Evolutionary conservation across 2,329 filamentous ascomycete genomes (phyloP), one percentile per base, ranked within the genome.

Genomic region (Neofusicoccum sp.): DNA sequence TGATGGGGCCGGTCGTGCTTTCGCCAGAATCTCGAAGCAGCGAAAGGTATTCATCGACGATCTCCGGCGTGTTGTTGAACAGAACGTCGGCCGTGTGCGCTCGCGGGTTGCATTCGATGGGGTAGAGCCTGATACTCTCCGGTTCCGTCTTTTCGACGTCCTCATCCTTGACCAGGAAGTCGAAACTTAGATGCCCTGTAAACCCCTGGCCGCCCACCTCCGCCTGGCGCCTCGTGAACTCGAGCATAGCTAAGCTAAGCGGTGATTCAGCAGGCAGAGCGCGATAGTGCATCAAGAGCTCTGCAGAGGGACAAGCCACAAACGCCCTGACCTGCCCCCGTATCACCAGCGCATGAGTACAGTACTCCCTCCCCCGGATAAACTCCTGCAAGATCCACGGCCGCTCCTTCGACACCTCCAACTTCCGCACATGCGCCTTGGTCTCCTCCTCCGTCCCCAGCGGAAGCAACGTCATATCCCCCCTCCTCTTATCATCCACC

Each of bases 181-280:
- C 86, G 58, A 93, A 87, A 16, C 84, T 87, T 33, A 92, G 71
- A 69, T 93, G 90, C 0, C 89, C 89, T 0, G 88, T 91, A 67
- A 89, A 76, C 3, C 70, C 67, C 12, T 71, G 58, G 1, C 82
- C 81, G 26, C 80, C 76, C 45, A 78, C 79, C 3, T 70, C 69
- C 0, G 84, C 84, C 59, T 88, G 86, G 9, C 72, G 75, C 59
- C 81, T 70, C 1, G 89, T 91, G 66, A 91, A 90, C 1, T 75
- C 75, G 0, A 88, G 79, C 82, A 92, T 89, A 1, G 83, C 82
- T 24, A 74, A 73, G 40, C 79, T 82, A 0, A 91, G 73, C 0
- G 78, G 73, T 0, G 84, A 84, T 6, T 82, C 74, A 0, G 78
- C 64, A 0, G 84, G 81, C 0, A 91, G 79, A 0, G 85, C 80